Evolutionary conservation across 768 basidiomycete species (phyloP).

Genomic region (Suillus discolor): DNA sequence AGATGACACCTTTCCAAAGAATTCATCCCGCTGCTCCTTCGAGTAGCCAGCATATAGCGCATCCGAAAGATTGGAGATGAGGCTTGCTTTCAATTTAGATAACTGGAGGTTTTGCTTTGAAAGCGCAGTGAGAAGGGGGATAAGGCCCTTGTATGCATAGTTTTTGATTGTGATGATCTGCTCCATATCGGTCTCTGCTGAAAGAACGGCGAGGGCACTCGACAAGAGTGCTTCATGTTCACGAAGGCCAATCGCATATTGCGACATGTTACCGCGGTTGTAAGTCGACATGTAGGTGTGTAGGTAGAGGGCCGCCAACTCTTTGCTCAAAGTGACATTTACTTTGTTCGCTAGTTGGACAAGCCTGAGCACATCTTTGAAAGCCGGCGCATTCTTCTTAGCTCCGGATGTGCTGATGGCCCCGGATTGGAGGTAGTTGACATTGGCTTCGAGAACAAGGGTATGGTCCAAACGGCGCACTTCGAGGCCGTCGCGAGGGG

Average conservation of each 20-base stretch:
- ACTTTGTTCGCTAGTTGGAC: background rate
- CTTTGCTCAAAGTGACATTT: background rate
- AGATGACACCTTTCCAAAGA: slow-evolving; percentile 20
- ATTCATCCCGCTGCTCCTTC: slow-evolving; percentile 24
- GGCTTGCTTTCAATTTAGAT: slow-evolving; percentile 22
- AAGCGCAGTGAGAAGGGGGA: slow-evolving; percentile 46
- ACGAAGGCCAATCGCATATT: slow-evolving; percentile 31
- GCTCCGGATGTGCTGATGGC: slow-evolving; percentile 11
- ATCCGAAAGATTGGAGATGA: slow-evolving; percentile 22
- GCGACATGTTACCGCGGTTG: slow-evolving; percentile 25
- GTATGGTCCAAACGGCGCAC: slow-evolving; percentile 41
- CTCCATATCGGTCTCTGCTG: slow-evolving; percentile 19
- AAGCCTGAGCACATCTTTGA: slow-evolving; percentile 34
- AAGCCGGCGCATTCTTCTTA: slow-evolving; percentile 19
- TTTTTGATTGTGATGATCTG: slow-evolving; percentile 20
- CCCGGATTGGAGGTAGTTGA: slow-evolving; percentile 33
- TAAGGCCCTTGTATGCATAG: slow-evolving; percentile 42
- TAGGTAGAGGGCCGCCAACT: slow-evolving; percentile 42
- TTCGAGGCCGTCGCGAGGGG: slow-evolving; percentile 35
- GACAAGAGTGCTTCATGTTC: slow-evolving; percentile 51
- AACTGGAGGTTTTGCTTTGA: slow-evolving; percentile 35
- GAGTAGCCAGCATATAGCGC: slow-evolving; percentile 23
- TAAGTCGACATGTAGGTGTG: slow-evolving; percentile 47
- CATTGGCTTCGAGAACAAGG: slow-evolving; percentile 47
- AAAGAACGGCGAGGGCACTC: slow-evolving; percentile 36